phyloP scores from a whole-genome alignment of 495 filamentous ascomycete genomes.

The Podospora pseudocomata region DNA sequence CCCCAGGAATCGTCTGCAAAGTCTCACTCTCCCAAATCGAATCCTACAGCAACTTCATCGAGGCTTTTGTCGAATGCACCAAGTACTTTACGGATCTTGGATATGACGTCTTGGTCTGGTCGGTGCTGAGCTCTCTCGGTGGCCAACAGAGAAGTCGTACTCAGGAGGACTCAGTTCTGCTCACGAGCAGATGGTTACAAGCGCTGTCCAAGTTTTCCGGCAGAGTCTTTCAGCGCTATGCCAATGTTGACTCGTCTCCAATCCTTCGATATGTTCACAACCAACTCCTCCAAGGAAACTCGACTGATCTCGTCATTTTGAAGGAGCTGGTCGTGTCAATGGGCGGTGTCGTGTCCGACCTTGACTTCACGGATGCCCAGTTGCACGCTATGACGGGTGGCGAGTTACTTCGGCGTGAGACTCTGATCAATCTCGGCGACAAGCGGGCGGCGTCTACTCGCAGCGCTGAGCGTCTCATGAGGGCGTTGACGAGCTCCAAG shows the following conservation, averaged over 20 bases:
- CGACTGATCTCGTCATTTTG: slow-evolving; percentile 81
- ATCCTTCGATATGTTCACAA: slow-evolving; percentile 84
- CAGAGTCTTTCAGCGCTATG: slow-evolving; percentile 75
- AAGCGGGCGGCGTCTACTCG: slow-evolving; percentile 60
- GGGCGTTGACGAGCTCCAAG: slow-evolving; percentile 64
- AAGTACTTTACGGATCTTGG: slow-evolving; percentile 88
- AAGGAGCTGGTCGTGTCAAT: slow-evolving; percentile 85
- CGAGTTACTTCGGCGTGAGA: slow-evolving; percentile 70
- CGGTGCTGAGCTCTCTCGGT: slow-evolving; percentile 73
- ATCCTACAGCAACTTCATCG: slow-evolving; percentile 85
- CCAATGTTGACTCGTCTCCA: slow-evolving; percentile 78
- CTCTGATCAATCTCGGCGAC: slow-evolving; percentile 71
- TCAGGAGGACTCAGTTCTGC: slow-evolving; percentile 72
- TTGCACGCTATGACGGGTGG: slow-evolving; percentile 84
- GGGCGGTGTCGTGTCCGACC: slow-evolving; percentile 83
- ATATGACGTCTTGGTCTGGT: slow-evolving; percentile 90
- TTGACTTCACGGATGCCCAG: slow-evolving; percentile 82
- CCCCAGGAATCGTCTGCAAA: slow-evolving; percentile 86
- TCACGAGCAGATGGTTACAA: slow-evolving; percentile 86
- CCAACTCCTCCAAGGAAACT: slow-evolving; percentile 75
- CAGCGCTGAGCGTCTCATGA: slow-evolving; percentile 73
- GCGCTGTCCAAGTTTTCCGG: slow-evolving; percentile 82
- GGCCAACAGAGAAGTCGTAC: slow-evolving; percentile 71
- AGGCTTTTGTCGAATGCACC: slow-evolving; percentile 87
- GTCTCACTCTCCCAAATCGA: slow-evolving; percentile 84